Evolutionary conservation across 805 yeast species (phyloP), one percentile per base, ranked within the genome.

Genomic region (Metschnikowia similis): DNA sequence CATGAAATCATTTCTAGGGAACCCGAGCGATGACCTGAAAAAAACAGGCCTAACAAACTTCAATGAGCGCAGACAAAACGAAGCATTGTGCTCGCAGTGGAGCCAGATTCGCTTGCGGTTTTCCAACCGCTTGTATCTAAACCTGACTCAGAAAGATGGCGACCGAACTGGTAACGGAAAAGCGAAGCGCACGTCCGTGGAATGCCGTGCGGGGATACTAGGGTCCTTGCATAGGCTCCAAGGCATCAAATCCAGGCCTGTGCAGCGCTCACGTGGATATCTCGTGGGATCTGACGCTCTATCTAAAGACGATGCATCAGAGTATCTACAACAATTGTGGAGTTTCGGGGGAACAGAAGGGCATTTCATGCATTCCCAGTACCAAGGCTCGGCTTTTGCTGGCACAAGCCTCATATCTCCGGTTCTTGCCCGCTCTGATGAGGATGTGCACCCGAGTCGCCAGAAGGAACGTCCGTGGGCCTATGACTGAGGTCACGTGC

Each of bases 21-120:
- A 42, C 6, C 49, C 52, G 6, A 41, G 36, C 14, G 36, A 36
- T 8, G 48, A 37, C 8, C 34, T 9, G 26, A 14, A 27, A n/a
- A 34, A 17, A 37, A 21, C n/a, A 8, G 41, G 34, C 16, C 11
- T 34, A 13, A 35, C 13, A 14, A 59, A 58, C 31, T 63, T 66
- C 49, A 54, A 59, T 27, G 59, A 62, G 41, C 66, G 61, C 44
- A 70, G 70, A 27, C 75, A 70, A 48, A 65, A 72, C 53, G 76
- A 72, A 51, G 64, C 67, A 2, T 56, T 72, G 5, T 50, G 58
- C 38, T 61, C 67, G 2, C 72, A 72, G 45, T 72, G 71, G 59
- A 70, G 66, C 6, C 65, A 66, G 11, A 68, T 72, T 10, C 53
- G 76, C 34, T 58, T 70, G 14, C 56, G 76, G 31, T 72, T 70